These are phyloP conservation scores for Penicillium sclerotigenum DNA, from an alignment of 2,329 filamentous ascomycete species.

Conservation along the genomic window DNA sequence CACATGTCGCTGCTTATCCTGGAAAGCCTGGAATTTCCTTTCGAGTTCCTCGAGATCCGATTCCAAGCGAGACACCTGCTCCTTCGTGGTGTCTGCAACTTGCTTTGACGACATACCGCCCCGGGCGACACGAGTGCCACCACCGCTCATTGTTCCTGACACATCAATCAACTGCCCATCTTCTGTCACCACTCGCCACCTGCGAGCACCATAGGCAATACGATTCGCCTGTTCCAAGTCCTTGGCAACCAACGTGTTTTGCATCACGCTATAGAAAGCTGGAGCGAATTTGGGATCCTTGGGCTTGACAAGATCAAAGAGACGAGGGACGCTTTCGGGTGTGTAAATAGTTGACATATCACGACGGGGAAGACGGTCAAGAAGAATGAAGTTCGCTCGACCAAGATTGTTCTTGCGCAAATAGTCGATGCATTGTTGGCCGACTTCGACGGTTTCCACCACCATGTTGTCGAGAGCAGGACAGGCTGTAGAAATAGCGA, in stretches of 20 bases:
- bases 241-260: slow-evolving; percentile 89
- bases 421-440: slow-evolving; percentile 97
- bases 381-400: slow-evolving; percentile 92
- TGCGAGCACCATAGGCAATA: slow-evolving; percentile 87
- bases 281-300: slow-evolving; percentile 84
- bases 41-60: slow-evolving; percentile 81
- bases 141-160: slow-evolving; percentile 97
- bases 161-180: slow-evolving; percentile 96
- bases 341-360: slow-evolving; percentile 80
- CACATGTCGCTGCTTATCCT: slow-evolving; percentile 76
- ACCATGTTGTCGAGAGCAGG: slow-evolving; percentile 91
- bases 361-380: slow-evolving; percentile 78
- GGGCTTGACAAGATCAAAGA: slow-evolving; percentile 88
- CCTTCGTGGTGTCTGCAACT: slow-evolving; percentile 78
- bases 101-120: slow-evolving; percentile 97
- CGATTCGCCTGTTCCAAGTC: slow-evolving; percentile 95
- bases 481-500: slow-evolving; percentile 97
- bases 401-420: slow-evolving; percentile 96
- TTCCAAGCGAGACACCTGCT: slow-evolving; percentile 85
- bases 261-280: slow-evolving; percentile 92
- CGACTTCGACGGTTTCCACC: slow-evolving; percentile 91
- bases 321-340: slow-evolving; percentile 83
- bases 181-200: slow-evolving; percentile 95
- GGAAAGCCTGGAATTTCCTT: slow-evolving; percentile 76
- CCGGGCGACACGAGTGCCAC: slow-evolving; percentile 83